phyloP scores from a whole-genome alignment of 768 basidiomycete genomes.

The Lyophyllum decastes region DNA sequence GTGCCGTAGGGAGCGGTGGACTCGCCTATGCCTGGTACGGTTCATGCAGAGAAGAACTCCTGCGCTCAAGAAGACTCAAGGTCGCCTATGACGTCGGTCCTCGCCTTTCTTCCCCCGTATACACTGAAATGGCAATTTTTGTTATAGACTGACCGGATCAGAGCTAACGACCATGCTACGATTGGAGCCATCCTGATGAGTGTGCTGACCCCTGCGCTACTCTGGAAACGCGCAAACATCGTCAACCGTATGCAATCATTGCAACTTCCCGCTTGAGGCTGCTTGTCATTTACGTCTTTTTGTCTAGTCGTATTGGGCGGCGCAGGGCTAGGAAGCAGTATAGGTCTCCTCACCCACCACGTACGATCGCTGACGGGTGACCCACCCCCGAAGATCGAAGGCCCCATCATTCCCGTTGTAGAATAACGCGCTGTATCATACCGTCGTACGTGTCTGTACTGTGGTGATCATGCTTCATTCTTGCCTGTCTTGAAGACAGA shows the following conservation, averaged over 20 bases:
- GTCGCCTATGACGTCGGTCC: conserved; percentile 57
- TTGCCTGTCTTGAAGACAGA: not conserved
- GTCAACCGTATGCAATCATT: conserved; percentile 54
- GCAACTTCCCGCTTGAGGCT: not conserved
- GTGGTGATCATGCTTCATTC: too few relatives aligned
- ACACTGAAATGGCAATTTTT: conserved; percentile 2
- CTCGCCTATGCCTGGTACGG: conserved; percentile 64
- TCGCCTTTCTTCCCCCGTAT: conserved; percentile 4
- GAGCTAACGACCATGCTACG: conserved; percentile 74
- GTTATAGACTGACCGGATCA: conserved; percentile 52
- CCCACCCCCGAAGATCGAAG: conserved; percentile 39
- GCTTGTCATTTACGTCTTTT: not conserved
- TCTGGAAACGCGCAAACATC: conserved; percentile 68
- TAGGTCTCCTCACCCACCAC: conserved; percentile 62
- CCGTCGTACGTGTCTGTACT: not conserved
- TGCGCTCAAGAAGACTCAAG: conserved; percentile 50
- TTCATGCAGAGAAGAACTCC: conserved; percentile 48
- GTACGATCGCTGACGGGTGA: conserved; percentile 56
- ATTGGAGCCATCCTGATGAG: conserved; percentile 69
- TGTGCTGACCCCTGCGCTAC: conserved; percentile 64
- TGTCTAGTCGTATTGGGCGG: conserved; percentile 69
- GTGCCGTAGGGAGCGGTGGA: conserved; percentile 51
- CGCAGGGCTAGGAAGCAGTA: conserved; percentile 62
- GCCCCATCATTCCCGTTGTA: conserved; percentile 24
- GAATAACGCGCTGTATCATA: conserved; percentile 11